Evolutionary conservation across 2,329 filamentous ascomycete genomes (phyloP).

Genomic region (Macroventuria anomochaeta): DNA sequence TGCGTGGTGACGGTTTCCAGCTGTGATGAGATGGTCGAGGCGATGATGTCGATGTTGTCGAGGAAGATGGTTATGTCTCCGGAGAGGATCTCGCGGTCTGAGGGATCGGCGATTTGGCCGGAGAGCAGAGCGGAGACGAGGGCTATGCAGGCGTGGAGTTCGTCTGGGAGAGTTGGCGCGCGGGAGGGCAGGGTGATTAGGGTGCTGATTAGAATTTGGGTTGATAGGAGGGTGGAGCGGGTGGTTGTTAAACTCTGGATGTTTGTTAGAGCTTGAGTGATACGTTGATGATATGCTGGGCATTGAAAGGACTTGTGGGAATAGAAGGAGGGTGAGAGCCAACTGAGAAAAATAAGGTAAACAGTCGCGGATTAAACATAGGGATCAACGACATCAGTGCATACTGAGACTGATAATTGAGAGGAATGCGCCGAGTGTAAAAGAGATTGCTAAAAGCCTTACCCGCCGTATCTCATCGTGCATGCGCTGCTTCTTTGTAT

Average conservation of each 20-base stretch:
- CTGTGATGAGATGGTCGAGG: constrained; percentile 43
- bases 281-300: too few relatives aligned
- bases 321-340: too few relatives aligned
- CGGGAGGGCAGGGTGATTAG: constrained; percentile 45
- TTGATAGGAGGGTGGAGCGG: constrained; percentile 42
- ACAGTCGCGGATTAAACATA: too few relatives aligned
- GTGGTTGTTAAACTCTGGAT: constrained; percentile 48
- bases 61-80: constrained; percentile 51
- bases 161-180: constrained; percentile 48
- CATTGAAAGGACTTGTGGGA: too few relatives aligned
- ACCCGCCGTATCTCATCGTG: constrained; percentile 51
- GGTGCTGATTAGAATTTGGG: constrained; percentile 44
- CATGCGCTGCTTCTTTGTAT: constrained; percentile 52
- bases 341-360: too few relatives aligned
- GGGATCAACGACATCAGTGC: too few relatives aligned
- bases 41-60: constrained; percentile 47
- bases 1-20: constrained; percentile 37
- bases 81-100: constrained; percentile 49
- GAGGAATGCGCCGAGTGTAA: too few relatives aligned
- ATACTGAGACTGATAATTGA: too few relatives aligned
- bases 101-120: constrained; percentile 40
- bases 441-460: too few relatives aligned
- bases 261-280: too few relatives aligned
- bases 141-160: constrained; percentile 54
- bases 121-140: constrained; percentile 51